These are phyloP conservation scores for Coccomyxa subellipsoidea DNA, from an alignment of 163 green algal species.

Conservation along the genomic window DNA sequence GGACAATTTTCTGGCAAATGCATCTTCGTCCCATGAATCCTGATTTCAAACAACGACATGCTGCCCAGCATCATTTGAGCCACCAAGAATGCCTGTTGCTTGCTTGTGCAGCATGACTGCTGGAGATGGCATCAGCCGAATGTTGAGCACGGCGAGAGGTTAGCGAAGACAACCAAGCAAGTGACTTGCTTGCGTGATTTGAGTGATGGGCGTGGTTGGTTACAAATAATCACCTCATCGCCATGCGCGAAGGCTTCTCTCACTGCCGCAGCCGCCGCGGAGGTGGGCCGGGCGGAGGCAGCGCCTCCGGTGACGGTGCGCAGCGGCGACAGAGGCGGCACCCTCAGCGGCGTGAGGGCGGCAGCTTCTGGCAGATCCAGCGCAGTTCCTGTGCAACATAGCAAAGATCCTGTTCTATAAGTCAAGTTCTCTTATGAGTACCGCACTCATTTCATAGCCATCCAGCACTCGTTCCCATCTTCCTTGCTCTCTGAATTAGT, in stretches of 20 bases:
- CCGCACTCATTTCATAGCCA: neutral
- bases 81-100: neutral
- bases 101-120: neutral
- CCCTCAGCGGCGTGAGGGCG: neutral
- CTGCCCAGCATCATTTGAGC: neutral
- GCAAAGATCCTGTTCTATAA: neutral
- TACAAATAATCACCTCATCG: conserved; percentile 1
- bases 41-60: too few species aligned
- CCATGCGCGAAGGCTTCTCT: neutral
- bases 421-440: neutral
- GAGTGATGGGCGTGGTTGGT: too few species aligned
- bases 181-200: too few species aligned
- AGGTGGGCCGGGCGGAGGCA: neutral
- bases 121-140: too few species aligned
- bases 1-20: neutral
- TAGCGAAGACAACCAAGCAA: too few species aligned
- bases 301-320: neutral
- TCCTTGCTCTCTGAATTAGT: too few species aligned
- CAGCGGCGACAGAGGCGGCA: neutral
- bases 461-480: too few species aligned
- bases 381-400: neutral
- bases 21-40: neutral
- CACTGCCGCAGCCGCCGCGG: neutral
- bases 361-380: neutral
- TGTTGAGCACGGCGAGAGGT: too few species aligned